Evolutionary conservation across 352 stramenopile species (phyloP).

Genomic region (Globisporangium perplexum): DNA sequence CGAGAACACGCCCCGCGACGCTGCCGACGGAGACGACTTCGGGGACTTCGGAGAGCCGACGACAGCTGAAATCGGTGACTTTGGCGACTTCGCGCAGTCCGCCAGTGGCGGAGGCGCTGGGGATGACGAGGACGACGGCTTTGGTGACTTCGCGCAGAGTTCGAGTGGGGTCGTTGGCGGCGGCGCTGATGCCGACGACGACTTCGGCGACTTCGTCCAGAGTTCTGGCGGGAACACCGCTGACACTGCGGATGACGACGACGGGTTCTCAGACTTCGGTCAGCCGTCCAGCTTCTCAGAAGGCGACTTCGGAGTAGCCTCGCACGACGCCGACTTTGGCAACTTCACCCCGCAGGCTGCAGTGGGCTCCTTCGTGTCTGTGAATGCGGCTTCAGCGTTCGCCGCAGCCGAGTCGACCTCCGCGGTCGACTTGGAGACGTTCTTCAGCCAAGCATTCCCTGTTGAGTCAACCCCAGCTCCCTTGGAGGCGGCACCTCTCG

Average conservation of each 20-base stretch:
- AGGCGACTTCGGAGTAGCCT: neutral
- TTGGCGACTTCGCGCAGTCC: conserved; percentile 3
- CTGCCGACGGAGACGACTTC: neutral
- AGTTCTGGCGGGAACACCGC: neutral
- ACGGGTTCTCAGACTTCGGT: conserved; percentile 26
- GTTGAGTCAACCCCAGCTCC: conserved; percentile 9
- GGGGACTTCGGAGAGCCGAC: too few species aligned
- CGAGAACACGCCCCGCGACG: neutral
- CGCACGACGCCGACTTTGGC: conserved; percentile 11
- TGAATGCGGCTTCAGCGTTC: neutral
- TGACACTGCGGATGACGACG: conserved; percentile 12
- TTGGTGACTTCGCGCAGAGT: conserved; percentile 16
- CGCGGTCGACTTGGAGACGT: conserved; percentile 24
- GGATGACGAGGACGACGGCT: conserved; percentile 17
- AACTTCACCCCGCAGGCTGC: conserved; percentile 7
- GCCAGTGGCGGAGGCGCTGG: neutral
- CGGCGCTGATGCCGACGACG: neutral
- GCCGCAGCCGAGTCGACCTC: conserved; percentile 9
- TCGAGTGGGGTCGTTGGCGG: neutral
- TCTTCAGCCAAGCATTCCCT: conserved; percentile 35
- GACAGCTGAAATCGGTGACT: neutral
- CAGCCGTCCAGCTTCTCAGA: conserved; percentile 1
- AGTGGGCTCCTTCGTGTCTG: neutral
- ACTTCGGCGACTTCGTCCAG: conserved; percentile 37
- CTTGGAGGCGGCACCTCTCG: conserved; percentile 2